These are phyloP conservation scores for Mercurialis annua DNA, from an alignment of 345 rosid genomes.

Conservation along the genomic window DNA sequence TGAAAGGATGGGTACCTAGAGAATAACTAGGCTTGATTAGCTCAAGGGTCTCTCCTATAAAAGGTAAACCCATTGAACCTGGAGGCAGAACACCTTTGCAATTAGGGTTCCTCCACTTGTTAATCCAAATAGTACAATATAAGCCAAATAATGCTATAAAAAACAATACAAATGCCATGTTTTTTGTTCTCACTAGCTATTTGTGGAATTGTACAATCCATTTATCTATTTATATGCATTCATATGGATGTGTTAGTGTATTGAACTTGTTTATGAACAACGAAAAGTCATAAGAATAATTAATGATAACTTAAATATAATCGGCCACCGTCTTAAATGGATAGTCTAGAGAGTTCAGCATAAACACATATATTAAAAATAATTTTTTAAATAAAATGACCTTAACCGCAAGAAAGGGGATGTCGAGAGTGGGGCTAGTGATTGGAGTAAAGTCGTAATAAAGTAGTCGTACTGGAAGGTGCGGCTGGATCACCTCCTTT, in stretches of 20 bases:
- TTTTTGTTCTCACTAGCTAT: not conserved
- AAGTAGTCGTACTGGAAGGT: not conserved
- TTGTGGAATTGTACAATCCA: not conserved
- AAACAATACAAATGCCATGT: not conserved
- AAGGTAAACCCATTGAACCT: conserved; percentile 7
- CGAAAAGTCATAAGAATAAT: too few species aligned
- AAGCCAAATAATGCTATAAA: not conserved
- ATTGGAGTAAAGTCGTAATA: not conserved
- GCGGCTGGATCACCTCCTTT: not conserved
- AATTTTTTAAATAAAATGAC: too few species aligned
- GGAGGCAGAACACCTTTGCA: conserved; percentile 8
- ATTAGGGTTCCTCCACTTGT: conserved; percentile 12
- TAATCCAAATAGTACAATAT: not conserved
- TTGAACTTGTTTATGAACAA: too few species aligned
- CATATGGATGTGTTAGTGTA: too few species aligned
- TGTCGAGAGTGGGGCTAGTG: too few species aligned
- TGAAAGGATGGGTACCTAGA: conserved; percentile 7
- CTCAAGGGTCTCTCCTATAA: conserved; percentile 8
- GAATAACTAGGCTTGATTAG: conserved; percentile 1
- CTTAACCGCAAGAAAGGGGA: too few species aligned
- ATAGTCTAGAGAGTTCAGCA: too few species aligned
- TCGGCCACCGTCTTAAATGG: too few species aligned
- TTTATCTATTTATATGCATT: not conserved
- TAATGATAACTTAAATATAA: too few species aligned
- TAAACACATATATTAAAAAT: too few species aligned